Evolutionary conservation across 2,329 filamentous ascomycete species (phyloP).

Genomic region (Ceratocystis smalleyi): DNA sequence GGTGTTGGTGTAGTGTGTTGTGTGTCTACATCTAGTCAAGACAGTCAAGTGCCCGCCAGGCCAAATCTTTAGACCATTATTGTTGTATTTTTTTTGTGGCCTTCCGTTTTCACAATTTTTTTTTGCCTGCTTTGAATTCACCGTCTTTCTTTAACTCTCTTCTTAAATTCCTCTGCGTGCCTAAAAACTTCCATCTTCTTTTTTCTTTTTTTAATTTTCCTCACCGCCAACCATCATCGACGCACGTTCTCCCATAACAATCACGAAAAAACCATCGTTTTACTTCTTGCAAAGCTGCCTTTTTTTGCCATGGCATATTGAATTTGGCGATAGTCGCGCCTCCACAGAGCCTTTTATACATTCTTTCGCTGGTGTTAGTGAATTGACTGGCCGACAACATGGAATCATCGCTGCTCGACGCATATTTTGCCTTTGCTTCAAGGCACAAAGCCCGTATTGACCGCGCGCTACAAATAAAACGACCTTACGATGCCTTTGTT

Average conservation of each 20-base stretch:
- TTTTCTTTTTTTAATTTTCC: neutral
- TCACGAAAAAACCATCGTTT: neutral
- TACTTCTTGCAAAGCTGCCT: neutral
- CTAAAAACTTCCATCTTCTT: neutral
- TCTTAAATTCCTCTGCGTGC: constrained; percentile 7
- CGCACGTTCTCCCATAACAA: neutral
- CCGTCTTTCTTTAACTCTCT: constrained; percentile 1
- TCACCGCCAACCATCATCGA: neutral
- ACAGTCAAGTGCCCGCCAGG: neutral
- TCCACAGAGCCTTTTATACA: too few relatives aligned
- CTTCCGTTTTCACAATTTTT: neutral
- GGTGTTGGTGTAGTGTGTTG: neutral
- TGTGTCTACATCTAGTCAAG: neutral
- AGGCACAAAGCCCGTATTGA: too few relatives aligned
- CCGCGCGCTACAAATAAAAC: too few relatives aligned
- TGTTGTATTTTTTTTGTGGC: constrained; percentile 5
- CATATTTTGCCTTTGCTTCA: too few relatives aligned
- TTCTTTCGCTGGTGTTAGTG: too few relatives aligned
- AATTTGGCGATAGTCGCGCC: neutral
- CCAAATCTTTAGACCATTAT: constrained; percentile 3
- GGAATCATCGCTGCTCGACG: too few relatives aligned
- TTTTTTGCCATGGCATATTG: neutral
- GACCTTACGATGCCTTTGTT: too few relatives aligned
- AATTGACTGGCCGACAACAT: too few relatives aligned
- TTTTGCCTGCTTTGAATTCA: neutral